Base-by-base conservation (phyloP, 495 filamentous ascomycete genomes). In the Cairneyella variabilis region DNA sequence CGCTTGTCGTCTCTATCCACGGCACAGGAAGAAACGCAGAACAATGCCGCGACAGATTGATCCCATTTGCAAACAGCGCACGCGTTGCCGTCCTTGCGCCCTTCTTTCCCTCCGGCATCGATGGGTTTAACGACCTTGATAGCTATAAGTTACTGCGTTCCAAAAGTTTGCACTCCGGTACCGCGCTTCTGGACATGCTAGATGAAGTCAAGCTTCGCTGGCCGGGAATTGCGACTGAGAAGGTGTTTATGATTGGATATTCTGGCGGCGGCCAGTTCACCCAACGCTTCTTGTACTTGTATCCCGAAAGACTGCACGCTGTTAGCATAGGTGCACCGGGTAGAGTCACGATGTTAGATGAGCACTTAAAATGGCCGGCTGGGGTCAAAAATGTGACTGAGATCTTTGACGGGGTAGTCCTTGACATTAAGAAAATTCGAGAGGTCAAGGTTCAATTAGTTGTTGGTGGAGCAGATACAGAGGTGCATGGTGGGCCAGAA, bases 181-280 rank as follows among this genome's bases (percentile, higher is more conserved):
- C 56, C 4, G 56, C 56, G 28, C 37, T 66, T 3, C 36, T 64
- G 37, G 51, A 51, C 5, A 65, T 67, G 17, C 27, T 62, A 32
- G 63, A 57, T 37, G 60, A 68, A 48, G 55, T 66, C 5, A 51
- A 59, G 21, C 9, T 3, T 2, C 48, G 57, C 7, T 64, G 54
- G 56, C 64, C 62, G 1, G 62, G 52, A 8, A 66, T 68, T 16
- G 61, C 54, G 1, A 66, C 65, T 0, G 39, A 51, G 5, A 64
- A 63, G 39, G 26, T 68, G 43, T 63, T 63, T 27, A 28, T 68
- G 11, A 55, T 53, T 46, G 65, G 65, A 1, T 68, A 64, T 36
- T 61, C 59, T 22, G 65, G 64, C 0, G 65, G 65, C 23, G 65
- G 61, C 9, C 64, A 68, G 46, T 68, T 68, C 50, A 47, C 53